phyloP scores from a whole-genome alignment of 1,284 basidiomycete species.

The Malassezia nana region DNA sequence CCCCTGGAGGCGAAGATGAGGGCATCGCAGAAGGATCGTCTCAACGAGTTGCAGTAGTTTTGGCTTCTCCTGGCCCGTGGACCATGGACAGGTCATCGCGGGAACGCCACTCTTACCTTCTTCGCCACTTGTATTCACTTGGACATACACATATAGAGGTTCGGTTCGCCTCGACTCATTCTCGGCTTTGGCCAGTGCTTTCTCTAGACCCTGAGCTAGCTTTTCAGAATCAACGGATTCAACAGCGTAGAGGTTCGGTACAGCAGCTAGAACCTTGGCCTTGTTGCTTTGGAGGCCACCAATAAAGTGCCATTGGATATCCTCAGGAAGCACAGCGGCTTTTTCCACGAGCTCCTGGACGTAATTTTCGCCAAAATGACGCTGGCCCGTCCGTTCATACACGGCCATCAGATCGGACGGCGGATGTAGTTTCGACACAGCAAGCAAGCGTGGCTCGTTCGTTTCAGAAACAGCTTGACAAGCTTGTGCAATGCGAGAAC shows the following conservation, averaged over 20 bases:
- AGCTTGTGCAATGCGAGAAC: not conserved
- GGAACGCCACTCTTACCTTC: conserved; percentile 75
- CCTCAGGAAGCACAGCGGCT: conserved; percentile 36
- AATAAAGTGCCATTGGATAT: conserved; percentile 82
- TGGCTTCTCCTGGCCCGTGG: conserved; percentile 29
- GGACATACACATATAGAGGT: conserved; percentile 69
- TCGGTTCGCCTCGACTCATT: conserved; percentile 45
- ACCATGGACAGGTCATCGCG: conserved; percentile 51
- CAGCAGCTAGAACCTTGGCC: conserved; percentile 80
- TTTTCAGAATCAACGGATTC: conserved; percentile 85
- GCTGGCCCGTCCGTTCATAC: conserved; percentile 55
- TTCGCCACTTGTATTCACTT: conserved; percentile 90
- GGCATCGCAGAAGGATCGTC: conserved; percentile 65
- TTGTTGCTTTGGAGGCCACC: conserved; percentile 92
- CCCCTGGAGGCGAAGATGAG: conserved; percentile 65
- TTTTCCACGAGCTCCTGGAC: conserved; percentile 86
- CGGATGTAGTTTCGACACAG: conserved; percentile 91
- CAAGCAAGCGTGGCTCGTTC: conserved; percentile 57
- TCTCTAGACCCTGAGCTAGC: conserved; percentile 72
- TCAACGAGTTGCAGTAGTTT: conserved; percentile 59
- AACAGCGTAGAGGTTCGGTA: conserved; percentile 77
- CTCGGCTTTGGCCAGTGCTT: conserved; percentile 56
- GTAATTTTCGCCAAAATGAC: conserved; percentile 96
- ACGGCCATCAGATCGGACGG: conserved; percentile 67
- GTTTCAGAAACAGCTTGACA: not conserved